Evolutionary conservation across 2,329 filamentous ascomycete genomes (phyloP), one percentile per base, ranked within the genome.

Genomic region (Stemphylium beticola): DNA sequence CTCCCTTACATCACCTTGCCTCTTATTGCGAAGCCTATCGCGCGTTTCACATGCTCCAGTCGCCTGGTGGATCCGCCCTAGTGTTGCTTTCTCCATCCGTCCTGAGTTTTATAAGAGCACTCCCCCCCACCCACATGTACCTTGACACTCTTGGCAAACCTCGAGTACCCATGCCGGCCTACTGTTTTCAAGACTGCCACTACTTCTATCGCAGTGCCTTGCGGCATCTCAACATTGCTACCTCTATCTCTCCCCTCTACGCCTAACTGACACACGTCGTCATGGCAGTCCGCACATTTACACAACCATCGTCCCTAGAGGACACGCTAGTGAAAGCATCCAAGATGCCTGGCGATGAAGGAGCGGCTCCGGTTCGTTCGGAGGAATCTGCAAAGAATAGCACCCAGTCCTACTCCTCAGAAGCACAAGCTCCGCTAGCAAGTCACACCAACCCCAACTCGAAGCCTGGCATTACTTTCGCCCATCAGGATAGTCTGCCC

Each of bases 141-240:
- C 37, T 18, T 24, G 41, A 43, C 50, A 37, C 45, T 43, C 52
- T 64, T 57, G 57, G 58, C 57, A 26, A 59, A 65, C 51, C 48
- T 63, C 45, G 58, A 61, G 64, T 61, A 59, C 60, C 56, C 61
- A 96, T 96, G 91, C 90, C 90, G 81, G 77, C 83, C 68, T 93
- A 91, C 77, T 96, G 82, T 77, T 81, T 91, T 53, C 88, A 95
- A 82, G 90, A 96, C 77, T 96, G 90, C 72, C 91, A 96, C 76
- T 96, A 96, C 79, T 96, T 96, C 79, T 95, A 91, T 81, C 91
- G 91, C 82, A 96, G 88, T 77, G 90, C 91, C 73, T 81, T 96
- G 79, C 91, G 91, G 82, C 88, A 92, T 73, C 81, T 96, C 67
- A 93, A 90, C 72, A 87, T 96, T 68, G 85, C 87, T 78, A 96